Percentiles rank a stretch among this genome's conserved stretches.
These are phyloP conservation scores for Pseudovirgaria hyperparasitica DNA, from an alignment of 2,329 filamentous ascomycete species.

Conservation along the genomic window DNA sequence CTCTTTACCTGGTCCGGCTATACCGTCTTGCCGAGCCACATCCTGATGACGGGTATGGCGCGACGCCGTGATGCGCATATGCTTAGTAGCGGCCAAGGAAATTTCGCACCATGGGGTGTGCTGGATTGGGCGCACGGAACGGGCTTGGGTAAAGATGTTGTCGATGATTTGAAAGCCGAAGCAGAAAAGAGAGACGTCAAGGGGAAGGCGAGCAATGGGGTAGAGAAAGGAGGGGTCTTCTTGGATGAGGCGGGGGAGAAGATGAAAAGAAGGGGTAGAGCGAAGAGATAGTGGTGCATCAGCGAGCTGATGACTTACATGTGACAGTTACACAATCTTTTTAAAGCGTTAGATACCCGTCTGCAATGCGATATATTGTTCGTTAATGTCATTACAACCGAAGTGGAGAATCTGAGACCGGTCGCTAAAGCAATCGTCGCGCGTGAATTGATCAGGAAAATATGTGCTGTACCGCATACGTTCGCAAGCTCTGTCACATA, in stretches of 20 bases:
- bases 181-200: conserved; percentile 42
- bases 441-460: too few species aligned
- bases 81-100: conserved; percentile 41
- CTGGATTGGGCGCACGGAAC: conserved; percentile 28
- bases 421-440: too few species aligned
- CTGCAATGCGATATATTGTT: too few species aligned
- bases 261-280: conserved; percentile 12
- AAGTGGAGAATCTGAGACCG: too few species aligned
- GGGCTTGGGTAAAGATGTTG: conserved; percentile 41
- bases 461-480: too few species aligned
- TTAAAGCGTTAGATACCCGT: too few species aligned
- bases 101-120: conserved; percentile 50
- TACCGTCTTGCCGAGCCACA: conserved; percentile 43
- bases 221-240: conserved; percentile 18
- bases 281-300: conserved; percentile 15
- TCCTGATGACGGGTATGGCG: conserved; percentile 45
- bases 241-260: conserved; percentile 17
- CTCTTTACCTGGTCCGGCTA: conserved; percentile 58
- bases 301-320: conserved; percentile 2
- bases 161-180: conserved; percentile 42
- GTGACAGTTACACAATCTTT: too few species aligned
- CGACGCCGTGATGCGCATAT: conserved; percentile 47
- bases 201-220: conserved; percentile 25
- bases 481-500: too few species aligned
- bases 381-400: too few species aligned